A percentile compares a stretch with the other conserved stretches of the same genome.
Conservation (phyloP, 2,329 filamentous ascomycete genomes). For the Blastomyces percursus region DNA sequence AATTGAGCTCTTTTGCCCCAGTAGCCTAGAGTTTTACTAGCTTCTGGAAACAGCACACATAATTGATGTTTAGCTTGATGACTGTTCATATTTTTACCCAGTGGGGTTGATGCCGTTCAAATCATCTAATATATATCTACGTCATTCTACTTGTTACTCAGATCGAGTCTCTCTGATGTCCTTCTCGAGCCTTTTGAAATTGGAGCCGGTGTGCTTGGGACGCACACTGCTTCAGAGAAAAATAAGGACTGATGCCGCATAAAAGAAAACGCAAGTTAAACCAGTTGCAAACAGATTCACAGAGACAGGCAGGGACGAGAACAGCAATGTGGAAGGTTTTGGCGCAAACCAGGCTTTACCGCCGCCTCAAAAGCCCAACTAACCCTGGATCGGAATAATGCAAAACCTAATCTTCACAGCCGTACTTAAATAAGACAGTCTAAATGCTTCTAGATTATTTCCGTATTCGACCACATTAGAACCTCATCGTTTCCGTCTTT, state of each 20-base stretch:
- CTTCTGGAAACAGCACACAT: background rate
- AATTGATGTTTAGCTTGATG: background rate
- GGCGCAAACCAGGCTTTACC: background rate
- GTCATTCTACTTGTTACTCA: background rate
- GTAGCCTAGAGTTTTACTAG: too few relatives aligned
- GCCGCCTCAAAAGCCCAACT: background rate
- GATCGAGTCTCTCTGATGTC: background rate
- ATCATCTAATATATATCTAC: background rate
- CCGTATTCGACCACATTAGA: background rate
- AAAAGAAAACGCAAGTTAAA: too few relatives aligned
- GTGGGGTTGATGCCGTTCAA: background rate
- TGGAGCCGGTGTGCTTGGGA: too few relatives aligned
- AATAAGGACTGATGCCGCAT: too few relatives aligned
- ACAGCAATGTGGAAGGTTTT: background rate
- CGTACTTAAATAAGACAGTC: background rate
- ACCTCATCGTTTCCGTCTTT: background rate
- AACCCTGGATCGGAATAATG: background rate
- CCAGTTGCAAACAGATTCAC: background rate
- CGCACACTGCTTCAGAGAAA: too few relatives aligned
- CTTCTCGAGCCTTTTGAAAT: background rate
- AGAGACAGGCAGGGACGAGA: background rate
- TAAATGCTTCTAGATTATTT: slow-evolving; percentile 3
- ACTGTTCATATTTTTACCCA: background rate
- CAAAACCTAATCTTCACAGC: slow-evolving; percentile 2
- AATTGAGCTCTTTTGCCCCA: too few relatives aligned